Evolutionary conservation across 2,329 filamentous ascomycete species (phyloP).

Genomic region (Alternaria metachromatica): DNA sequence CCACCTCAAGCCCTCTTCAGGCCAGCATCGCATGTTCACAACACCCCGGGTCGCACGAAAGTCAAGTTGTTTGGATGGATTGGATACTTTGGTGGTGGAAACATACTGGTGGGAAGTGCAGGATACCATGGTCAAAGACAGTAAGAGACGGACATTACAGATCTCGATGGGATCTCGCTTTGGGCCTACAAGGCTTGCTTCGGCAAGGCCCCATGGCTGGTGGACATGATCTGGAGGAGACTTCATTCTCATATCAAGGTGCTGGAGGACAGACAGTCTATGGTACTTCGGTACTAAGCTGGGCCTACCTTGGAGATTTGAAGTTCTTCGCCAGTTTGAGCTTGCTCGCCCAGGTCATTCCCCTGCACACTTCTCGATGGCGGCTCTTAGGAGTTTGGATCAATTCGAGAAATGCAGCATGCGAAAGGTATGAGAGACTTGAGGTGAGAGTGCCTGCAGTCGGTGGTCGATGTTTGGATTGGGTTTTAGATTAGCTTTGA

Average conservation of each 20-base stretch:
- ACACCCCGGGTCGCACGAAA: not conserved
- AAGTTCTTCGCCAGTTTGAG: not conserved
- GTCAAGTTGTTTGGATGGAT: not conserved
- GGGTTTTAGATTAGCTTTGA: not conserved
- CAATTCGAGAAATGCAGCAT: slow-evolving; percentile 18
- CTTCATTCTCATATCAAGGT: slow-evolving; percentile 7
- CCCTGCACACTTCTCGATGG: slow-evolving; percentile 14
- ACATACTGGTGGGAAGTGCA: slow-evolving; percentile 8
- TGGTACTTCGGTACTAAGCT: slow-evolving; percentile 12
- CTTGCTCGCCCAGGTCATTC: not conserved
- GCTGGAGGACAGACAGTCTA: slow-evolving; percentile 20
- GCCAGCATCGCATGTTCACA: slow-evolving; percentile 11
- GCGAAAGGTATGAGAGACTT: slow-evolving; percentile 3
- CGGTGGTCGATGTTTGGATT: slow-evolving; percentile 9
- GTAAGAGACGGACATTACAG: not conserved
- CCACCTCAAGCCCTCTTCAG: slow-evolving; percentile 1
- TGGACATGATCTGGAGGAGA: slow-evolving; percentile 12
- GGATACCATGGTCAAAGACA: slow-evolving; percentile 5
- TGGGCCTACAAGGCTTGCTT: slow-evolving; percentile 7
- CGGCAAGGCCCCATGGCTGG: slow-evolving; percentile 5
- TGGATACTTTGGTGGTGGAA: slow-evolving; percentile 1
- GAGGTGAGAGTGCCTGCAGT: not conserved
- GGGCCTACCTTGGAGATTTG: slow-evolving; percentile 13
- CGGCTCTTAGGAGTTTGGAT: slow-evolving; percentile 9
- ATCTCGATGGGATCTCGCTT: slow-evolving; percentile 8